Evolutionary conservation across 2,329 filamentous ascomycete genomes (phyloP), one percentile per base, ranked within the genome.

Genomic region (Pestalotiopsis sp.): DNA sequence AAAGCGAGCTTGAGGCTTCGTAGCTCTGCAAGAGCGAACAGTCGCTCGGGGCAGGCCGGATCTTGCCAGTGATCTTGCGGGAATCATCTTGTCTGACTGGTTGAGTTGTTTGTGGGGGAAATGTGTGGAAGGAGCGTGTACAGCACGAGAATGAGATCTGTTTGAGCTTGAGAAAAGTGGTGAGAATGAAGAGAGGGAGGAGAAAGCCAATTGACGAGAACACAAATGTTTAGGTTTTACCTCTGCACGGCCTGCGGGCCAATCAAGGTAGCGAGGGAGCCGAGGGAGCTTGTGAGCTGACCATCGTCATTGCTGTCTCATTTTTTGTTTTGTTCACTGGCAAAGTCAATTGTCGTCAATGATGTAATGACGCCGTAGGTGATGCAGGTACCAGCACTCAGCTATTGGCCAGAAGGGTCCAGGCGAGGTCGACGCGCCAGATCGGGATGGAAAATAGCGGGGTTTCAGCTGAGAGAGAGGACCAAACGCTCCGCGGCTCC

Each of bases 1-100:
- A 75, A 81, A 81, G 52, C 84, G 83, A 14, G 75, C 57, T 25
- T 62, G 38, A 56, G 67, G 27, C 38, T 66, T 69, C 25, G 68
- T 56, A 20, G 68, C 56, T 62, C 73, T 72, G 31, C 69, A 31
- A 6, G 69, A 36, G 45, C 73, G 72, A 31, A 64, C 61, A 11
- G 70, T 68, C 25, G 66, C 52, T 14, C 66, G 23, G 49, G 66
- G 66, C 38, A 67, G 39, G 23, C 36, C 66, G n/a, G 66, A 67
- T 23, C 66, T 39, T 11, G 59, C 58, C 14, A 63, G 36, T 52
- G 66, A 62, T 63, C 66, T 67, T 20, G 41, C 66, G 3, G 66
- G 66, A 62, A 67, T 39, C 66, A 67, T 67, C 13, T n/a, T 67
- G 66, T 52, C 12, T 23, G 61, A 31, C 3, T 25, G 12, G 2